A percentile compares a stretch with the other conserved stretches of the same genome.
These are phyloP conservation scores for Rhynchosporium secalis DNA, from an alignment of 2,329 filamentous ascomycete genomes.

Conservation along the genomic window DNA sequence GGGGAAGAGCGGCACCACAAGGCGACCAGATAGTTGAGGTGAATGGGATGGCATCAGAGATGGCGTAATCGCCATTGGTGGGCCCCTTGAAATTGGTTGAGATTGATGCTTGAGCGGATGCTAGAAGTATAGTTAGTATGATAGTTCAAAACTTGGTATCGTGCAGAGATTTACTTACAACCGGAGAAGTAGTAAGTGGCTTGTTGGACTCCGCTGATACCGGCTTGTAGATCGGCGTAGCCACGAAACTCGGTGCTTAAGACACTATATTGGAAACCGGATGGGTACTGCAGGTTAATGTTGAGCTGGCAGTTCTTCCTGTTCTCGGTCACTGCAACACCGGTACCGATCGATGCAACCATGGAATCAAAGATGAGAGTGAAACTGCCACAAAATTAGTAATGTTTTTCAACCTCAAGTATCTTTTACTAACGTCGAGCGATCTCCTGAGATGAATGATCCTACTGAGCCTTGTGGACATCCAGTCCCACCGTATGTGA, in stretches of 20 bases:
- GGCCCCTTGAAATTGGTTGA: slow-evolving; percentile 47
- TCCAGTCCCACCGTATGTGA: slow-evolving; percentile 50
- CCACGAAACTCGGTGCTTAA: slow-evolving; percentile 54
- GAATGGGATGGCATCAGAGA: slow-evolving; percentile 47
- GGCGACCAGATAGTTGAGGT: slow-evolving; percentile 53
- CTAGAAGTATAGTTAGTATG: slow-evolving; percentile 23
- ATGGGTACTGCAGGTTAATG: slow-evolving; percentile 51
- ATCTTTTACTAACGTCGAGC: slow-evolving; percentile 41
- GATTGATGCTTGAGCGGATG: slow-evolving; percentile 42
- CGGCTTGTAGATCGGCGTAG: slow-evolving; percentile 48
- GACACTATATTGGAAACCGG: slow-evolving; percentile 54
- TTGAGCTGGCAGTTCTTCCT: slow-evolving; percentile 57
- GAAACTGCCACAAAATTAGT: slow-evolving; percentile 35
- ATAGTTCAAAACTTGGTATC: not conserved
- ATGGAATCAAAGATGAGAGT: slow-evolving; percentile 55
- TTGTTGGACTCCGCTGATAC: slow-evolving; percentile 50
- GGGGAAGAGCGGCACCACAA: slow-evolving; percentile 49
- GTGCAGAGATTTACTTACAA: slow-evolving; percentile 22
- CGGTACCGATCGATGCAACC: slow-evolving; percentile 50
- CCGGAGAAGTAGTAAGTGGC: slow-evolving; percentile 57
- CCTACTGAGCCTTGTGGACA: slow-evolving; percentile 48
- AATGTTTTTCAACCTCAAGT: slow-evolving; percentile 19
- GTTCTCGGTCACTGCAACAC: slow-evolving; percentile 44
- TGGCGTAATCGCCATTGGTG: slow-evolving; percentile 43
- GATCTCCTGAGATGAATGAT: slow-evolving; percentile 46